These are phyloP conservation scores for Eutrema heterophyllum DNA, from an alignment of 345 rosid genomes.

Conservation along the genomic window DNA sequence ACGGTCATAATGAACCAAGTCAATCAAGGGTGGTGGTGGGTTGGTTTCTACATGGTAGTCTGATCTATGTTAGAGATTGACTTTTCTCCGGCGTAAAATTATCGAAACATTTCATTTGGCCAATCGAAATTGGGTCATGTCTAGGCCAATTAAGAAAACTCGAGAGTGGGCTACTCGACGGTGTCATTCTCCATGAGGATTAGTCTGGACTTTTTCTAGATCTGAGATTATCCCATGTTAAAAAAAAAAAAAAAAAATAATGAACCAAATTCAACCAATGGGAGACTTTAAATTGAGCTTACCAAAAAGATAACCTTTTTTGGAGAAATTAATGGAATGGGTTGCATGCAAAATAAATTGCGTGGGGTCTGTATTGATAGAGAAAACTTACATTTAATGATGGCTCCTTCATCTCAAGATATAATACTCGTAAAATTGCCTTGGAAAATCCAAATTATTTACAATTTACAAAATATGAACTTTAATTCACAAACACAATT, in stretches of 20 bases:
- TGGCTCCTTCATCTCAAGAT: not conserved
- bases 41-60: too few relatives aligned
- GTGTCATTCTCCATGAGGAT: too few relatives aligned
- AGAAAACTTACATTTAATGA: not conserved
- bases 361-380: slow-evolving; percentile 13
- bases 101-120: too few relatives aligned
- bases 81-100: too few relatives aligned
- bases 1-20: slow-evolving; percentile 3
- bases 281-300: slow-evolving; percentile 26
- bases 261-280: slow-evolving; percentile 11
- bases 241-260: too few relatives aligned
- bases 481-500: not conserved
- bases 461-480: not conserved
- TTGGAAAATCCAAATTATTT: not conserved
- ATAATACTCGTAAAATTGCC: not conserved
- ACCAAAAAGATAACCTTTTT: slow-evolving; percentile 19
- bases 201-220: too few relatives aligned
- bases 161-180: too few relatives aligned
- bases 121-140: too few relatives aligned
- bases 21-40: too few relatives aligned
- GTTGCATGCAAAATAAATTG: slow-evolving; percentile 24
- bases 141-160: too few relatives aligned
- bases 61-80: too few relatives aligned
- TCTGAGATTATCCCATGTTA: too few relatives aligned
- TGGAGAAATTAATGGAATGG: slow-evolving; percentile 10